Conservation (phyloP, 495 filamentous ascomycete species). For the Alectoria sarmentosa region DNA sequence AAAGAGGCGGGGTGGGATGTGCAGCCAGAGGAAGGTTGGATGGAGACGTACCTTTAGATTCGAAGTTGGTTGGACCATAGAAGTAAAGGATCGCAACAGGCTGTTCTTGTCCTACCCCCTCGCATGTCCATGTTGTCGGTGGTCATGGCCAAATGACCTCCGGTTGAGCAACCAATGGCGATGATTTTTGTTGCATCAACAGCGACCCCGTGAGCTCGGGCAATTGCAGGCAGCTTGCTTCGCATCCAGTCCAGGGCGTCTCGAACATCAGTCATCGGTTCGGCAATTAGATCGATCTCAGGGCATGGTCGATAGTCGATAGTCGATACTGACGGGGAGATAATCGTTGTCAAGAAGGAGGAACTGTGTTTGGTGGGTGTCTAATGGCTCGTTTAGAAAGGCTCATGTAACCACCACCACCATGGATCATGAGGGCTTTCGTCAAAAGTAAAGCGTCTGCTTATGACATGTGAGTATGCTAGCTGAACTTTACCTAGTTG, state of each 20-base stretch:
- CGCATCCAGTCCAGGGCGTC: conserved; percentile 44
- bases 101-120: conserved; percentile 26
- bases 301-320: conserved; percentile 52
- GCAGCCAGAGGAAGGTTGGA: neutral
- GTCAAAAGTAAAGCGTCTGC: neutral
- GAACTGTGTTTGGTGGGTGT: conserved; percentile 34
- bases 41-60: conserved; percentile 23
- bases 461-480: neutral
- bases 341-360: conserved; percentile 40
- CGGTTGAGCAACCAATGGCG: conserved; percentile 50
- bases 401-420: conserved; percentile 42
- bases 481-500: conserved; percentile 22
- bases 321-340: conserved; percentile 48
- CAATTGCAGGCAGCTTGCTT: conserved; percentile 33
- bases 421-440: conserved; percentile 46
- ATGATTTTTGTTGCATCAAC: conserved; percentile 36
- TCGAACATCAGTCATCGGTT: conserved; percentile 43
- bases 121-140: conserved; percentile 36
- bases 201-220: conserved; percentile 37
- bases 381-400: conserved; percentile 40
- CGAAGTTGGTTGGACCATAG: conserved; percentile 39
- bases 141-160: conserved; percentile 44
- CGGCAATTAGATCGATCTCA: conserved; percentile 39
- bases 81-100: conserved; percentile 42
- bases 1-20: neutral